phyloP scores from a whole-genome alignment of 129 eudicot genomes.

The Chrysanthemum seticuspe region DNA sequence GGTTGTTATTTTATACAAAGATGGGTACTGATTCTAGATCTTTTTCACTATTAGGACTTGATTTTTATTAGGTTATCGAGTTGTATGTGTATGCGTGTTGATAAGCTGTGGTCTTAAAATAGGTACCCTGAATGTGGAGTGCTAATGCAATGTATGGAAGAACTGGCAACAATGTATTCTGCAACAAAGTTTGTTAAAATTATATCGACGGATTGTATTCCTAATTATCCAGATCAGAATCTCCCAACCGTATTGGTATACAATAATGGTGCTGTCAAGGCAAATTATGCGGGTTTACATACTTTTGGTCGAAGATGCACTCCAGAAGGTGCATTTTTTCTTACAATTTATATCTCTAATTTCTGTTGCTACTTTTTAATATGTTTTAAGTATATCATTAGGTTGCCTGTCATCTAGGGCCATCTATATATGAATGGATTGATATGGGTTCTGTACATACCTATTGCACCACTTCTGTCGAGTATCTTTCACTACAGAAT shows the following conservation, averaged over 20 bases:
- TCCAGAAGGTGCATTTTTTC: conserved; percentile 69
- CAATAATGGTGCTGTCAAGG: conserved; percentile 86
- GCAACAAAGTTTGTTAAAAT: conserved; percentile 92
- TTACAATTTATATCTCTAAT: not conserved
- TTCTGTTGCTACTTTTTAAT: not conserved
- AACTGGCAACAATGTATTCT: conserved; percentile 74
- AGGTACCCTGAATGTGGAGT: conserved; percentile 77
- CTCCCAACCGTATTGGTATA: conserved; percentile 93
- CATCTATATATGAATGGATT: too few relatives aligned
- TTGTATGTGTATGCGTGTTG: not conserved
- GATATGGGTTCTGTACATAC: too few relatives aligned
- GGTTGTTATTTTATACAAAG: conserved; percentile 77
- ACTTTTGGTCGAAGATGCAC: conserved; percentile 90
- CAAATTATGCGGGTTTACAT: conserved; percentile 71
- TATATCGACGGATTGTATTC: conserved; percentile 93
- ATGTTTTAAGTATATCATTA: not conserved
- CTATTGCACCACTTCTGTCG: too few relatives aligned
- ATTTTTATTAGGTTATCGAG: not conserved
- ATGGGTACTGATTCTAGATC: conserved; percentile 54
- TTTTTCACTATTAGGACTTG: conserved; percentile 1
- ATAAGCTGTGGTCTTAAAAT: conserved; percentile 12
- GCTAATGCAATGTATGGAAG: conserved; percentile 76
- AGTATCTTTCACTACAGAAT: too few relatives aligned
- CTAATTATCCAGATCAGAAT: conserved; percentile 90
- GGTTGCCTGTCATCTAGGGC: not conserved